Percentiles rank a stretch among this genome's conserved stretches.
Evolutionary conservation across 192 early-diverging fungal species (phyloP).

Genomic region (Coemansia sp.): DNA sequence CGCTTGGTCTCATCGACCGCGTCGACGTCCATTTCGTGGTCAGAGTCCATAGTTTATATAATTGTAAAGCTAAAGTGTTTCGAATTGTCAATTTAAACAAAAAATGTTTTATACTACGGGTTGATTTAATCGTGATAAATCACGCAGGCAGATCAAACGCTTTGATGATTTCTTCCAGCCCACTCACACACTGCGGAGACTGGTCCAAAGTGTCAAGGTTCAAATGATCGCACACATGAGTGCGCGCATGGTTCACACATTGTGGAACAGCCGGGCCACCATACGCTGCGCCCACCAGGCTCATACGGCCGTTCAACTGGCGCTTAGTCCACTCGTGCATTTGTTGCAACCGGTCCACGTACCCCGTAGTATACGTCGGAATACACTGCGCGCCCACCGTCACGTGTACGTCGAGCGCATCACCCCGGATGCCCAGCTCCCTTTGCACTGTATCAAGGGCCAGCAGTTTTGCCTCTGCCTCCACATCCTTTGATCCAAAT

Average conservation of each 20-base stretch:
- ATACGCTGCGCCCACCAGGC: constrained; percentile 78
- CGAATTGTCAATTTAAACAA: not conserved
- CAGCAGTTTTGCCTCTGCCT: constrained; percentile 25
- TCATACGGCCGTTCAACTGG: constrained; percentile 59
- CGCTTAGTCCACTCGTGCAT: constrained; percentile 61
- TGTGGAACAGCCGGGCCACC: constrained; percentile 85
- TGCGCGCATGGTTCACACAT: constrained; percentile 67
- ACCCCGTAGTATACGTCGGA: constrained; percentile 86
- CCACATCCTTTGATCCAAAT: constrained; percentile 28
- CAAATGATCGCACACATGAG: constrained; percentile 59
- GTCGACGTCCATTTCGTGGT: constrained; percentile 18
- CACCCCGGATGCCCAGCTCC: constrained; percentile 59
- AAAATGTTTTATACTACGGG: not conserved
- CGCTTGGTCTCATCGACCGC: constrained; percentile 1
- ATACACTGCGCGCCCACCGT: constrained; percentile 76
- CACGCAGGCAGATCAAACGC: constrained; percentile 19
- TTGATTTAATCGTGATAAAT: not conserved
- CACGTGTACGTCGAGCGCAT: constrained; percentile 55
- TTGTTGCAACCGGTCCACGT: constrained; percentile 61
- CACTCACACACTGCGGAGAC: not conserved
- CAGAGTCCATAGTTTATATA: not conserved
- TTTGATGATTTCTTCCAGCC: constrained; percentile 38
- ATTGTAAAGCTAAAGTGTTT: not conserved
- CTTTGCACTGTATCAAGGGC: constrained; percentile 62
- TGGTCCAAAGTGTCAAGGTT: not conserved